Conservation (phyloP, 768 basidiomycete species). For the Kwoniella shandongensis region DNA sequence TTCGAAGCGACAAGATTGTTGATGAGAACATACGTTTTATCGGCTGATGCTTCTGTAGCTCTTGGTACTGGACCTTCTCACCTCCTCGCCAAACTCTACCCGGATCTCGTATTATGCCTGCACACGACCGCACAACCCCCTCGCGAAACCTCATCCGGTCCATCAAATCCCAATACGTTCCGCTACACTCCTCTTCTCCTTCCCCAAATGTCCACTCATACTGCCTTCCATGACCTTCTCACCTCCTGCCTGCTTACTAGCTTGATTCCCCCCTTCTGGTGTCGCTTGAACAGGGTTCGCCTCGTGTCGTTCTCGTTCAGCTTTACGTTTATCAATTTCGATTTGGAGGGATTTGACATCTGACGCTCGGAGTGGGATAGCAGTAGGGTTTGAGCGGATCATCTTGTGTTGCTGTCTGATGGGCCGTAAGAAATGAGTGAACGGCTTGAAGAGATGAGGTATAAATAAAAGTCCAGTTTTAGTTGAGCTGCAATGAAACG, state of each 20-base stretch:
- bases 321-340: slow-evolving; percentile 36
- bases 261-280: neutral
- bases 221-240: neutral
- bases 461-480: too few species aligned
- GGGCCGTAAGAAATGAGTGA: too few species aligned
- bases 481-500: too few species aligned
- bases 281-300: neutral
- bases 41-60: neutral
- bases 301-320: slow-evolving; percentile 2
- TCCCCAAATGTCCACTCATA: too few species aligned
- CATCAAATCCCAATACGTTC: slow-evolving; percentile 41
- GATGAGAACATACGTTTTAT: too few species aligned
- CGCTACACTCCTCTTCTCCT: slow-evolving; percentile 33
- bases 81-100: too few species aligned
- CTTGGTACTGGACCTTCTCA: neutral
- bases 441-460: too few species aligned
- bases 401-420: slow-evolving; percentile 14
- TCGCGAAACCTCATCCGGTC: too few species aligned
- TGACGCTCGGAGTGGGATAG: slow-evolving; percentile 43
- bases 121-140: too few species aligned
- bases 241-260: neutral
- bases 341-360: slow-evolving; percentile 43
- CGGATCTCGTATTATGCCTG: too few species aligned
- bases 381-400: slow-evolving; percentile 48
- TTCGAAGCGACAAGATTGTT: too few species aligned